Evolutionary conservation across 2,329 filamentous ascomycete species (phyloP).

Genomic region (Thielaviopsis euricoi): DNA sequence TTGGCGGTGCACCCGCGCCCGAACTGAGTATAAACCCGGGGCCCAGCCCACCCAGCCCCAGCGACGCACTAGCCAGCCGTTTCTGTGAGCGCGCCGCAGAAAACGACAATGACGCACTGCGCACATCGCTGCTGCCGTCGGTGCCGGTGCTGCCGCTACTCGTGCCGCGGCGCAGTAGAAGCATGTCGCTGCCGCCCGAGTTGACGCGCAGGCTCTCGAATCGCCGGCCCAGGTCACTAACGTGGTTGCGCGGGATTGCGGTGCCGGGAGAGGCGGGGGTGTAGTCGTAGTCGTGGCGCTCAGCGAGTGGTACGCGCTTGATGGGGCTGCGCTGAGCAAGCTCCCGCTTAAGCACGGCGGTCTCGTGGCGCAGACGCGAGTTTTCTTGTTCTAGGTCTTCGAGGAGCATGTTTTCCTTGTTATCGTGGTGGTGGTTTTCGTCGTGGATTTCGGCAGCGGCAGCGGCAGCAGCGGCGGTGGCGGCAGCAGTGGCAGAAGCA

Average conservation of each 20-base stretch:
- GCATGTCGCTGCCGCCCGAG: background rate
- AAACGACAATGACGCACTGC: background rate
- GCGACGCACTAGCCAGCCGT: background rate
- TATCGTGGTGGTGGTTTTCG: constrained; percentile 19
- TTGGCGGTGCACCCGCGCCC: background rate
- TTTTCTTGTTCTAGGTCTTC: constrained; percentile 57
- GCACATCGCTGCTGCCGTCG: too few species aligned
- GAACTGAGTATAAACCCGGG: background rate
- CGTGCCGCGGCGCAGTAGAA: background rate
- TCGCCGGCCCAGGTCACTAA: constrained; percentile 6
- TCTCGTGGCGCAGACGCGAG: constrained; percentile 47
- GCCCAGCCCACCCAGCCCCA: background rate
- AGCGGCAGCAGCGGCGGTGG: too few species aligned
- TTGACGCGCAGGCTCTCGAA: constrained; percentile 6
- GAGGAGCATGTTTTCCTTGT: constrained; percentile 45
- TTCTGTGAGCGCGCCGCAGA: background rate
- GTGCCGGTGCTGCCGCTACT: too few species aligned
- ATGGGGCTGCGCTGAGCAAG: constrained; percentile 45
- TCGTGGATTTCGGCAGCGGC: too few species aligned
- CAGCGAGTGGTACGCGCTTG: constrained; percentile 38
- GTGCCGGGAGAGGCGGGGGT: background rate
- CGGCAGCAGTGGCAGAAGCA: too few species aligned
- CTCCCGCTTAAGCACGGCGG: constrained; percentile 50
- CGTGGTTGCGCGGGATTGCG: background rate
- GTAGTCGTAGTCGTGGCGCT: constrained; percentile 30